These are phyloP conservation scores for Areca catechu DNA, from an alignment of 176 grass and related monocot species.

Conservation along the genomic window DNA sequence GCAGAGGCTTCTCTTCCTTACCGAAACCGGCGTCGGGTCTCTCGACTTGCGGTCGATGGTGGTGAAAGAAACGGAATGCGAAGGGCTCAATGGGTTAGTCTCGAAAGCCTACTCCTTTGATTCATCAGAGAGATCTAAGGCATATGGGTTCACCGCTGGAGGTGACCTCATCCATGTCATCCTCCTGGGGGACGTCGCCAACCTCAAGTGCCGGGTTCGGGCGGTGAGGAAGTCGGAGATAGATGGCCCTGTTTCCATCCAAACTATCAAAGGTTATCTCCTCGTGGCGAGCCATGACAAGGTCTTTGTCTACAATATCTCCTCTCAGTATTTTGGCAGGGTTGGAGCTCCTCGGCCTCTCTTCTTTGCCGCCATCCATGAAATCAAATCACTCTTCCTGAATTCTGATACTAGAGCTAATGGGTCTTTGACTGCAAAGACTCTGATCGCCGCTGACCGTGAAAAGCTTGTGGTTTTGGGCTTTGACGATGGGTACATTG, in stretches of 20 bases:
- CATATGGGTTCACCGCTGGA: constrained; percentile 64
- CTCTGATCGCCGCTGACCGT: constrained; percentile 49
- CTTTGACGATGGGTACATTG: constrained; percentile 64
- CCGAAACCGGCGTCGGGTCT: constrained; percentile 57
- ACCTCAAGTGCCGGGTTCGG: constrained; percentile 80
- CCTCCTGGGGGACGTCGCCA: constrained; percentile 72
- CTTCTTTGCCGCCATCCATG: constrained; percentile 54
- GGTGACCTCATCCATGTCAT: constrained; percentile 81
- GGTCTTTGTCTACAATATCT: constrained; percentile 82
- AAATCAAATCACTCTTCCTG: constrained; percentile 74
- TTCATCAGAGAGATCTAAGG: constrained; percentile 73
- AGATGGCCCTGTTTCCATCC: constrained; percentile 45
- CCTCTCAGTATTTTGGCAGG: constrained; percentile 72
- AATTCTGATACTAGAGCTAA: constrained; percentile 23
- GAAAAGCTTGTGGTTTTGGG: constrained; percentile 93
- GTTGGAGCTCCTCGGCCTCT: constrained; percentile 52
- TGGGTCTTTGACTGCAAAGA: constrained; percentile 28
- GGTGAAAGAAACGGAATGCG: constrained; percentile 65
- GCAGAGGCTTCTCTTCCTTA: constrained; percentile 88
- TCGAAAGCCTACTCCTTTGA: constrained; percentile 75
- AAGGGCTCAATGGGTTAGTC: constrained; percentile 59
- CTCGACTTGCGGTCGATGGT: constrained; percentile 82
- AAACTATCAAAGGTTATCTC: constrained; percentile 75
- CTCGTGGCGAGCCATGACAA: constrained; percentile 71
- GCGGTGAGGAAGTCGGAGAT: constrained; percentile 65